Base-by-base conservation (phyloP, 2,329 filamentous ascomycete species). In the Cordyceps militaris region DNA sequence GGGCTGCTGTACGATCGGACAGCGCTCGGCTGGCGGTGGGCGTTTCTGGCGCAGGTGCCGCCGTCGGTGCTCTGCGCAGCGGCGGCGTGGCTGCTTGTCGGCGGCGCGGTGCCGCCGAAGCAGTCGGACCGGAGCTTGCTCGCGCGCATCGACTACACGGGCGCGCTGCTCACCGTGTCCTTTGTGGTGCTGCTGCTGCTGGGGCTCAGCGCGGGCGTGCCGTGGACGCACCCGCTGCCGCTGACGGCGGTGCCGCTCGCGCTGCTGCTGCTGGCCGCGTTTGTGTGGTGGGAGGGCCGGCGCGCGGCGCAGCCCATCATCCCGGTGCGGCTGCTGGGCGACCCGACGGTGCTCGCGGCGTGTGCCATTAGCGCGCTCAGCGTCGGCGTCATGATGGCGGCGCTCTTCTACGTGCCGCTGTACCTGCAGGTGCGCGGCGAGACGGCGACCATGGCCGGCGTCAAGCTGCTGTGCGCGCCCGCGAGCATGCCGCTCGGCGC, bases 391-490 rank as follows among this genome's bases (percentile, higher is more conserved):
- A 76, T 87, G 59, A 89, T 88, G 70, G 82, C 84, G 44, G 73
- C 85, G 24, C 73, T 93, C 54, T 95, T 92, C 71, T 96, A 95
- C 70, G 79, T 88, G 1, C 91, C 91, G 0, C 78, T 96, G 8
- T 95, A 90, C 72, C 86, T 94, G 62, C 89, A 96, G 70, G 82
- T 91, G 1, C 82, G 85, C 34, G 89, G 89, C n/a, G 75, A 85
- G 58, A 83, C 84, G 0, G 78, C 89, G 1, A 90, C 89, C 0
- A 74, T 81, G 23, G 84, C 91, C 0, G 91, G 89, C 1, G 74
- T 87, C 1, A 82, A 86, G 46, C 76, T 95, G 40, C 79, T 93
- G n/a, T 87, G 89, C 1, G 82, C 89, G 40, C 85, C 89, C 0
- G 69, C 89, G 14, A 91, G 89, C 8, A 80, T 85, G 10, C 88